These are phyloP conservation scores for Penicillium sp. DNA, from an alignment of 2,329 filamentous ascomycete genomes.

Conservation along the genomic window DNA sequence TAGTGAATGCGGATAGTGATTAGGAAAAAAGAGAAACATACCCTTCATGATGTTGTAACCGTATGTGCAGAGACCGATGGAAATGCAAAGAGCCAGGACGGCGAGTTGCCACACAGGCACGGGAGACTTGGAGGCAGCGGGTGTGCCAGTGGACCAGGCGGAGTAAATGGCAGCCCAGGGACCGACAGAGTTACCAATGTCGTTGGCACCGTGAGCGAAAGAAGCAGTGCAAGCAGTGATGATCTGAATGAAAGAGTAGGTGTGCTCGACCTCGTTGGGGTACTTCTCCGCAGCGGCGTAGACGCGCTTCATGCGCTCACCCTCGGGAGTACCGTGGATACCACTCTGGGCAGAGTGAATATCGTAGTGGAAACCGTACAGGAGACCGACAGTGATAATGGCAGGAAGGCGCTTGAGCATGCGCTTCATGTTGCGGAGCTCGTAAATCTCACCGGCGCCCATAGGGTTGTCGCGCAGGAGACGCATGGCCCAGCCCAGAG, in stretches of 20 bases:
- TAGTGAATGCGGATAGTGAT: slow-evolving; percentile 10
- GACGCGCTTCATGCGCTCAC: slow-evolving; percentile 68
- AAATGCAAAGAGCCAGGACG: slow-evolving; percentile 65
- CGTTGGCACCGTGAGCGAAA: slow-evolving; percentile 70
- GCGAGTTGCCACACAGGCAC: slow-evolving; percentile 78
- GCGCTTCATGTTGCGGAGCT: slow-evolving; percentile 68
- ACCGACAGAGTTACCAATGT: slow-evolving; percentile 71
- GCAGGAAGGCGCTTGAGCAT: slow-evolving; percentile 68
- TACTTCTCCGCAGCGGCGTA: slow-evolving; percentile 67
- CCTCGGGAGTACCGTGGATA: slow-evolving; percentile 70
- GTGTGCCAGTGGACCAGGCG: slow-evolving; percentile 65
- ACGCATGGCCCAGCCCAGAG: slow-evolving; percentile 82
- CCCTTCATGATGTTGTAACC: slow-evolving; percentile 85
- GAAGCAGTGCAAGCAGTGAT: slow-evolving; percentile 54
- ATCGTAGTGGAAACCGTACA: slow-evolving; percentile 80
- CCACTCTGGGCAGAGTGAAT: slow-evolving; percentile 76
- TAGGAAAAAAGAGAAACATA: slow-evolving; percentile 35
- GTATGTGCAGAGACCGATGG: slow-evolving; percentile 69
- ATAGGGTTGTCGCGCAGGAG: slow-evolving; percentile 72
- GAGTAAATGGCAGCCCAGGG: slow-evolving; percentile 71
- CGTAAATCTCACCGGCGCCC: slow-evolving; percentile 72
- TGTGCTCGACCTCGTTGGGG: slow-evolving; percentile 68
- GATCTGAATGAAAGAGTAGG: slow-evolving; percentile 56
- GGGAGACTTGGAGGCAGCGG: slow-evolving; percentile 61
- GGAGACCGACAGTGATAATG: slow-evolving; percentile 59